A percentile compares a stretch with the other conserved stretches of the same genome.
phyloP scores from a whole-genome alignment of 768 basidiomycete genomes.

The Trametopsis cervina region DNA sequence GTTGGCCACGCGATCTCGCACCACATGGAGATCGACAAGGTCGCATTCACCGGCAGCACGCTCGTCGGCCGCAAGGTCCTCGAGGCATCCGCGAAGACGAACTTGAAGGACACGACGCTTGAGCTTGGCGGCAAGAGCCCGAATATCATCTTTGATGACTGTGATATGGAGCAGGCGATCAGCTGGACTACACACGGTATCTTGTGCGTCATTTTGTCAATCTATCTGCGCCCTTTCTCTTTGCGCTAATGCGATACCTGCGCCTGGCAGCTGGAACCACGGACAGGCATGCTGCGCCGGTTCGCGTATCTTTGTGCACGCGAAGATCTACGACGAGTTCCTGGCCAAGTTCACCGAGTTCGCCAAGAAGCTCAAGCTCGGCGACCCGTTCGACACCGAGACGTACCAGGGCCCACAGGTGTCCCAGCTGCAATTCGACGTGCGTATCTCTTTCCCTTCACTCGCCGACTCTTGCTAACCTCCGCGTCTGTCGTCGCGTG shows the following conservation, averaged over 20 bases:
- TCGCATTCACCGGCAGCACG: slow-evolving; percentile 71
- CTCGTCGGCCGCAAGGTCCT: slow-evolving; percentile 57
- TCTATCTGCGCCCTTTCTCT: neutral
- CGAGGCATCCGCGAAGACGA: slow-evolving; percentile 50
- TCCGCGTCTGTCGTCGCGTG: neutral
- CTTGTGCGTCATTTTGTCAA: slow-evolving; percentile 33
- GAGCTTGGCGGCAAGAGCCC: slow-evolving; percentile 72
- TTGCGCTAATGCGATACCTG: too few species aligned
- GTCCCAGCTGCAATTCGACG: slow-evolving; percentile 67
- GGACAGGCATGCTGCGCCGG: slow-evolving; percentile 81
- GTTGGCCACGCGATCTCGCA: slow-evolving; percentile 51
- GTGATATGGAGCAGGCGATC: slow-evolving; percentile 51
- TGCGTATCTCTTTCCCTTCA: slow-evolving; percentile 26
- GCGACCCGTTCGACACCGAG: slow-evolving; percentile 57
- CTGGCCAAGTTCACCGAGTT: slow-evolving; percentile 48
- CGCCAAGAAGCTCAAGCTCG: slow-evolving; percentile 51
- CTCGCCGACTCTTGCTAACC: slow-evolving; percentile 2
- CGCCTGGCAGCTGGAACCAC: slow-evolving; percentile 61
- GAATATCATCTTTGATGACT: slow-evolving; percentile 55
- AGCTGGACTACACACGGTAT: slow-evolving; percentile 54
- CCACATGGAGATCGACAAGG: slow-evolving; percentile 54
- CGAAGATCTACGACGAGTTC: slow-evolving; percentile 74
- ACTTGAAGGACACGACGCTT: slow-evolving; percentile 64
- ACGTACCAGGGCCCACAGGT: slow-evolving; percentile 76
- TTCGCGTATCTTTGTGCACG: slow-evolving; percentile 78